Evolutionary conservation across 176 grass and related monocot species (phyloP), one percentile per base, ranked within the genome.

Genomic region (Zea luxurians): DNA sequence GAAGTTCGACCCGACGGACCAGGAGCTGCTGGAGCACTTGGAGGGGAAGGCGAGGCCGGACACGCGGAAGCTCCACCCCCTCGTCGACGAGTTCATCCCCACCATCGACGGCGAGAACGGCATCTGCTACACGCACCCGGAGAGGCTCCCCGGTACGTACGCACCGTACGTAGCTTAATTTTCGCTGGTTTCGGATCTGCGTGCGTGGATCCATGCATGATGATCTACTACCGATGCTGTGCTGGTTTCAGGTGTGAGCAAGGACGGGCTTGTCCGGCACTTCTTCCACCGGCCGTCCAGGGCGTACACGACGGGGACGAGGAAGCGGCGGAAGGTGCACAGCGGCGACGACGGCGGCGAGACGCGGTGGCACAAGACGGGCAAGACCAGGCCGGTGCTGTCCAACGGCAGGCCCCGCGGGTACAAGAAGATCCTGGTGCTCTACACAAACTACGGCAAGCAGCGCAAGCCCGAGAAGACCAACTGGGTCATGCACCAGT

Each of bases 401-500:
- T 54, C n/a, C 59, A 42, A 48, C 46, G 90, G 88, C 13, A 70
- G 82, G 47, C 66, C 82, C 0, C 83, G 68, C 40, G 93, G 91
- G 0, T 93, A 89, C 82, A 97, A 91, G 78, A 97, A 97, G 88
- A 97, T 97, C 60, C 88, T 97, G 2, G 93, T 97, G 42, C 93
- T 97, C 84, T 97, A 97, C 88, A 89, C 93, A 10, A 91, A 93
- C 74, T 93, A 93, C 71, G 86, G 91, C 37, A 93, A 97, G 88
- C 88, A 97, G 88, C 88, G 90, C 55, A 97, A 91, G 75, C 91
- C 91, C 1, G 91, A 93, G 84, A 97, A 97, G 75, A 97, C 93
- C 18, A 93, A 91, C 72, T 93, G 93, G 93, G 91, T 97, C 13
- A 97, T 97, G 93, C 93, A 97, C 80, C 91, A 97, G 79, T 93